phyloP scores from a whole-genome alignment of 495 filamentous ascomycete genomes.

The Aspergillus sparsus region DNA sequence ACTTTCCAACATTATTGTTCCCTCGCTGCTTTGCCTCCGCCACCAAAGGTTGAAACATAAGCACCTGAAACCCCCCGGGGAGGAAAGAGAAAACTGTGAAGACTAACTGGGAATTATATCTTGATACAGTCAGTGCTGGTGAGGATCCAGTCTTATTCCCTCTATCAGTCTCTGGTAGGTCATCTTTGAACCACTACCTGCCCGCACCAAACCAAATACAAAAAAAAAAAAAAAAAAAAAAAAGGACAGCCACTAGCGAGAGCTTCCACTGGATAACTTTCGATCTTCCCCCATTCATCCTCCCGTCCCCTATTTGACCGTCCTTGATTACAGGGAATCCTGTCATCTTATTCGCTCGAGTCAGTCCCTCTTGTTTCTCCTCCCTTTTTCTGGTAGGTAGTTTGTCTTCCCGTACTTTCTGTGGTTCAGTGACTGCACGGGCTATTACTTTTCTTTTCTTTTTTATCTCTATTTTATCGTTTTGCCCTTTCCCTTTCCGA shows the following conservation, averaged over 20 bases:
- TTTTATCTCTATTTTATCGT: background rate
- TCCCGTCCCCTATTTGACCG: constrained; percentile 21
- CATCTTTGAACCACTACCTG: background rate
- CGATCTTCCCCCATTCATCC: constrained; percentile 22
- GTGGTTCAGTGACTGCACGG: constrained; percentile 9
- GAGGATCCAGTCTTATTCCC: background rate
- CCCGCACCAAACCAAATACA: constrained; percentile 6
- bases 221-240: constrained; percentile 15
- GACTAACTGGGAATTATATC: constrained; percentile 1
- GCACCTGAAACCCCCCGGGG: constrained; percentile 4
- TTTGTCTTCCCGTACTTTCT: constrained; percentile 5
- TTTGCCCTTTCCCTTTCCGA: background rate
- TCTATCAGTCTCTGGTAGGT: background rate
- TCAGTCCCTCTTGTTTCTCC: constrained; percentile 9
- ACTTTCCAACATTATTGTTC: constrained; percentile 15
- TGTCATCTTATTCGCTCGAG: constrained; percentile 19
- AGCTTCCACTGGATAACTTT: constrained; percentile 20
- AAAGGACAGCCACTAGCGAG: constrained; percentile 20
- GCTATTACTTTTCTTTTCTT: background rate
- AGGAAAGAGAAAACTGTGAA: background rate
- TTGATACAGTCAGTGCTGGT: background rate
- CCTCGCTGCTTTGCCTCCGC: constrained; percentile 20
- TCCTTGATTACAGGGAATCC: constrained; percentile 21
- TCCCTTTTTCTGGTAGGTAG: constrained; percentile 10
- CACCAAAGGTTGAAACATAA: constrained; percentile 16